Evolutionary conservation across 2,329 filamentous ascomycete species (phyloP), one percentile per base, ranked within the genome.

Genomic region (Penicillium sp.): DNA sequence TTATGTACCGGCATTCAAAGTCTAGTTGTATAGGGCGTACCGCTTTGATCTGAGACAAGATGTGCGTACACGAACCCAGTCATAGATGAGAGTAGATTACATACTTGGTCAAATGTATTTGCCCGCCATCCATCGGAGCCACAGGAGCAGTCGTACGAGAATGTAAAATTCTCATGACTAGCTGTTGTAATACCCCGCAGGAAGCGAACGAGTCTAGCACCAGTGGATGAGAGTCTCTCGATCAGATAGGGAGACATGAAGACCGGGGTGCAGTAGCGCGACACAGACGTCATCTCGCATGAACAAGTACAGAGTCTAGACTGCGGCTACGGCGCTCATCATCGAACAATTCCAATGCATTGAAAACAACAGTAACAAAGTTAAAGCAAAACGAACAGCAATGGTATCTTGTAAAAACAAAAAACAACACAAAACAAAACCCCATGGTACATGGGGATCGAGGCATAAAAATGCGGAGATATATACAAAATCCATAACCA

Each of bases 201-300:
- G 28, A 11, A 32, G 13, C 24, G 13, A n/a, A 4, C 28, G 27
- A 9, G 26, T 24, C 13, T 18, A 38, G 29, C 35, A 20, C 7
- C 7, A n/a, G 14, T 10, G 18, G 35, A 27, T 9, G 28, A n/a
- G 34, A 24, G 13, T 23, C 18, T 18, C 8, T 14, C 34, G 28
- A 40, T 38, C 32, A 40, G 41, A 45, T 34, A 36, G 32, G 14
- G 23, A 35, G 5, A 10, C 24, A 6, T 31, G n/a, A 32, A 31
- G 28, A 13, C 29, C 37, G 41, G 14, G 36, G 31, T 40, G 44
- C 36, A 42, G 42, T 26, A 41, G 41, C 13, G 35, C 42, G 44
- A 48, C 52, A 51, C 50, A 55, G 47, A 55, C 50, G 47, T 55
- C 50, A 53, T 32, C 40, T 16, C 40, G 44, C 50, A 31, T 20